These are phyloP conservation scores for Sclerotinia sclerotiorum DNA, from an alignment of 2,329 filamentous ascomycete species.

Conservation along the genomic window DNA sequence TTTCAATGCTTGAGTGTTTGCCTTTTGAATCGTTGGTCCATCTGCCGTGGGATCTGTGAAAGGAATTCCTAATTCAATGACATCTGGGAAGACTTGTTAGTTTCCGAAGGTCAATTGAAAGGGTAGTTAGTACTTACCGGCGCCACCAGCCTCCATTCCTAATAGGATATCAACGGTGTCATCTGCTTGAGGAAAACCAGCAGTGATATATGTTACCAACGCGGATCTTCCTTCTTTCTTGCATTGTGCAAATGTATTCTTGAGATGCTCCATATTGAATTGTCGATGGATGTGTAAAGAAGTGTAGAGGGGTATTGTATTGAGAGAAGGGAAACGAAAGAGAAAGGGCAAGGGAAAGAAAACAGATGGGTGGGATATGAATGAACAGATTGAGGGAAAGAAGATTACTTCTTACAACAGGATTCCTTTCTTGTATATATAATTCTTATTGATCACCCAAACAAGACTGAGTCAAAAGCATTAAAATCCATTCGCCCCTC, in stretches of 20 bases:
- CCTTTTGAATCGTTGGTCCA: slow-evolving; percentile 92
- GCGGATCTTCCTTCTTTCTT: slow-evolving; percentile 57
- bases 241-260: slow-evolving; percentile 56
- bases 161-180: slow-evolving; percentile 82
- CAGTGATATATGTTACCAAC: slow-evolving; percentile 93
- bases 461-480: slow-evolving; percentile 4
- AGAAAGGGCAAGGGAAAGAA: background rate
- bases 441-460: slow-evolving; percentile 10
- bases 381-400: too few species aligned
- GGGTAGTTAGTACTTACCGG: slow-evolving; percentile 56
- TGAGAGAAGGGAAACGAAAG: background rate
- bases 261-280: slow-evolving; percentile 49
- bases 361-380: background rate
- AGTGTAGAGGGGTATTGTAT: background rate
- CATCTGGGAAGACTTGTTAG: slow-evolving; percentile 55
- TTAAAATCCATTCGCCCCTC: slow-evolving; percentile 14
- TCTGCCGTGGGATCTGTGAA: slow-evolving; percentile 99
- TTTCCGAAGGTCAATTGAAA: background rate
- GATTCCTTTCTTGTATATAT: slow-evolving; percentile 3
- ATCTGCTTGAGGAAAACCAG: slow-evolving; percentile 81
- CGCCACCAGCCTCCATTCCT: slow-evolving; percentile 87
- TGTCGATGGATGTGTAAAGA: slow-evolving; percentile 25
- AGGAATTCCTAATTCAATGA: slow-evolving; percentile 93
- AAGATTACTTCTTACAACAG: too few species aligned
- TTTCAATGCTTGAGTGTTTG: slow-evolving; percentile 85